phyloP scores from a whole-genome alignment of 805 yeast genomes.

The Kodamaea kaohsiungensis region DNA sequence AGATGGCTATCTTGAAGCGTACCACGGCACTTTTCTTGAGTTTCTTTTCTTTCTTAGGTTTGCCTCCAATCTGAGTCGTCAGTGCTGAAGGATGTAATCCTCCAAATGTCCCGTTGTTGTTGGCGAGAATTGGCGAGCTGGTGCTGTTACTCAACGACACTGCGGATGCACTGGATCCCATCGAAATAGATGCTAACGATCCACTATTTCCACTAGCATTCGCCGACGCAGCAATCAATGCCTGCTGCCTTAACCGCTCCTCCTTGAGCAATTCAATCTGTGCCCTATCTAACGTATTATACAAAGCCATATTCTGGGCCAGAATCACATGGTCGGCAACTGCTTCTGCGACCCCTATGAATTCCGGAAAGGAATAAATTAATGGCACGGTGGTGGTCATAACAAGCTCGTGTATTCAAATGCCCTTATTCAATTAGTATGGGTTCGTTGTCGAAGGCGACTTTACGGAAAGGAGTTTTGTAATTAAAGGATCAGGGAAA shows the following conservation, averaged over 20 bases:
- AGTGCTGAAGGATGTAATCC: conserved; percentile 8
- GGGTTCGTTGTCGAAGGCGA: neutral
- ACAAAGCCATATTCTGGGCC: conserved; percentile 77
- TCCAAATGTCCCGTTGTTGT: conserved; percentile 4
- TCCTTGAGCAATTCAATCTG: conserved; percentile 35
- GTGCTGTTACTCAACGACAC: conserved; percentile 18
- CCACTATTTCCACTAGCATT: conserved; percentile 15
- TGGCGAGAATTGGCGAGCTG: conserved; percentile 13
- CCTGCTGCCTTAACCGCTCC: conserved; percentile 18
- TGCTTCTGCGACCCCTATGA: conserved; percentile 90
- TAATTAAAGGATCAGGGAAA: neutral
- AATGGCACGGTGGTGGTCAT: conserved; percentile 96
- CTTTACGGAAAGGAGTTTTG: neutral
- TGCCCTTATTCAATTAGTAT: neutral
- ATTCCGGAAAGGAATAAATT: conserved; percentile 88
- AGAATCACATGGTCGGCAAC: conserved; percentile 92
- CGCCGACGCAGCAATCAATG: conserved; percentile 18
- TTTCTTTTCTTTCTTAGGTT: conserved; percentile 31
- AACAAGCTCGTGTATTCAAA: neutral
- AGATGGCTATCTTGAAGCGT: conserved; percentile 85
- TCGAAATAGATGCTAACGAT: conserved; percentile 2
- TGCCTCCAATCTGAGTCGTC: conserved; percentile 17
- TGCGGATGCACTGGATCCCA: conserved; percentile 15
- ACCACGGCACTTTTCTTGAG: conserved; percentile 59
- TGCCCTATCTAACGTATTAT: conserved; percentile 38